Evolutionary conservation across 2,329 filamentous ascomycete species (phyloP).

Genomic region (Pseudogymnoascus sp.): DNA sequence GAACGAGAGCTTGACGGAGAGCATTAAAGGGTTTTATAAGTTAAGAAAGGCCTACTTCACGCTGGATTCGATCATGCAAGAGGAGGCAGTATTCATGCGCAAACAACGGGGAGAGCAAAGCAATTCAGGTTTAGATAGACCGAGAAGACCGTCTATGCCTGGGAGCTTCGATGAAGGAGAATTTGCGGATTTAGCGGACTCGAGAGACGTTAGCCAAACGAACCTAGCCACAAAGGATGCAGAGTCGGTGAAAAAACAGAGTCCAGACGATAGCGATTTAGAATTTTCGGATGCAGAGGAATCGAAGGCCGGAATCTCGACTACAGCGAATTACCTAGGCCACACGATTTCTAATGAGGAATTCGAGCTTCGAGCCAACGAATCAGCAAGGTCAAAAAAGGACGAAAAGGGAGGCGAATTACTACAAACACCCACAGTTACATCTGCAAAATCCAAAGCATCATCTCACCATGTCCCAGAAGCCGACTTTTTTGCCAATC

Average conservation of each 20-base stretch:
- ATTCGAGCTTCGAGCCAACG: not conserved
- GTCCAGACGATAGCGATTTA: constrained; percentile 34
- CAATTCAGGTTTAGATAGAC: not conserved
- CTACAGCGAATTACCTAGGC: constrained; percentile 40
- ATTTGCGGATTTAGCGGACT: not conserved
- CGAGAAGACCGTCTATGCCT: constrained; percentile 27
- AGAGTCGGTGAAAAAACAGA: constrained; percentile 12
- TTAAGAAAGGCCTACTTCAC: constrained; percentile 81
- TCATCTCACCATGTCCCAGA: constrained; percentile 45
- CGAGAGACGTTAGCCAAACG: not conserved
- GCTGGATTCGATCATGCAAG: constrained; percentile 69
- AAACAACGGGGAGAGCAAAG: constrained; percentile 16
- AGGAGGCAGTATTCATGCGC: constrained; percentile 55
- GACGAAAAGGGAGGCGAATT: not conserved
- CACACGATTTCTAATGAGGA: constrained; percentile 40
- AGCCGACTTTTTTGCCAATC: constrained; percentile 60
- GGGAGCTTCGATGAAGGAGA: constrained; percentile 31
- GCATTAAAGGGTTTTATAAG: constrained; percentile 86
- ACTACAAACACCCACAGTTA: not conserved
- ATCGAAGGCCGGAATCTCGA: constrained; percentile 36
- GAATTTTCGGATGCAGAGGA: constrained; percentile 54
- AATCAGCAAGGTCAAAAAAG: not conserved
- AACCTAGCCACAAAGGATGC: not conserved
- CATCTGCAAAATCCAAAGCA: constrained; percentile 19
- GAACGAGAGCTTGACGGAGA: constrained; percentile 88